These are phyloP conservation scores for Yamadazyma olivae DNA, from an alignment of 805 yeast species.

Conservation along the genomic window DNA sequence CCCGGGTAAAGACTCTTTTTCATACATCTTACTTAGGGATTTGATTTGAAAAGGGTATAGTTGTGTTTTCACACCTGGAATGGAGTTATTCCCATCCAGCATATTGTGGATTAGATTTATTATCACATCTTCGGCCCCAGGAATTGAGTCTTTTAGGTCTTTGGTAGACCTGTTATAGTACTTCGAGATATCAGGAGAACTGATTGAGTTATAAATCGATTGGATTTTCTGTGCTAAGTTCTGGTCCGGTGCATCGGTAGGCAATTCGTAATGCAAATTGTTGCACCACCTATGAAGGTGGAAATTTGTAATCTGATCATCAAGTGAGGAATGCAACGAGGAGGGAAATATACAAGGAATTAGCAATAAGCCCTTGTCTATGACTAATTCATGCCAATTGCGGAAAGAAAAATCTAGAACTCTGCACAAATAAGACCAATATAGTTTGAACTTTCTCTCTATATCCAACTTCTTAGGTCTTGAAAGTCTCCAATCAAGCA, in stretches of 20 bases:
- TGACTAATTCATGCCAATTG: constrained; percentile 6
- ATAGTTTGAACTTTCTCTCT: constrained; percentile 21
- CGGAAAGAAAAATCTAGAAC: constrained; percentile 39
- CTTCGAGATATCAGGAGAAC: constrained; percentile 23
- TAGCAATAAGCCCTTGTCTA: constrained; percentile 1
- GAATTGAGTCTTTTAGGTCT: constrained; percentile 4
- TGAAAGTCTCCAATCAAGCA: constrained; percentile 33
- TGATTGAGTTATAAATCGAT: constrained; percentile 32
- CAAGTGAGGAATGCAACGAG: neutral
- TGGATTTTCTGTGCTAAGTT: constrained; percentile 16
- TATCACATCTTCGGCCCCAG: constrained; percentile 17
- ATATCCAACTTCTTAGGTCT: constrained; percentile 29
- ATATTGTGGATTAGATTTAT: constrained; percentile 13
- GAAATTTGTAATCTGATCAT: constrained; percentile 13
- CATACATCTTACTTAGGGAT: constrained; percentile 59
- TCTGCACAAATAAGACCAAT: constrained; percentile 34
- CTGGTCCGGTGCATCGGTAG: constrained; percentile 3
- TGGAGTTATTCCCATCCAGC: constrained; percentile 11
- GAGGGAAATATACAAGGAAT: neutral
- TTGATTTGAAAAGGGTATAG: constrained; percentile 60
- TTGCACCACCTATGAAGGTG: constrained; percentile 32
- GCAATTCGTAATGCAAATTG: neutral
- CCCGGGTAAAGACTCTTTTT: constrained; percentile 42
- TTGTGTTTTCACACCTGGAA: constrained; percentile 45
- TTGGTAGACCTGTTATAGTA: constrained; percentile 10